phyloP scores from a whole-genome alignment of 345 rosid genomes.

The Cardamine chenopodiifolia region DNA sequence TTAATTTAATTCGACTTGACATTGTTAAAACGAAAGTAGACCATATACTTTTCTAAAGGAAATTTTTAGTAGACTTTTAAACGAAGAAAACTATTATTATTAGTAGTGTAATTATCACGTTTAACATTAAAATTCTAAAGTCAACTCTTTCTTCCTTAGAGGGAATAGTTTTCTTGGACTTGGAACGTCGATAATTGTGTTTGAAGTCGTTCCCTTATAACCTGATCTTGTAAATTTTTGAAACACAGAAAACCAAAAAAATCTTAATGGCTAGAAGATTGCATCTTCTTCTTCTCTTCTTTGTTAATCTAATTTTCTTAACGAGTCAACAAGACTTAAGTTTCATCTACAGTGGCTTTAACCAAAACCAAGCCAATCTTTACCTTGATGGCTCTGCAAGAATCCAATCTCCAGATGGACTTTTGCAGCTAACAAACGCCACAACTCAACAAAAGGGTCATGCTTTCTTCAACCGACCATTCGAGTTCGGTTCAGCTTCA shows the following conservation, averaged over 20 bases:
- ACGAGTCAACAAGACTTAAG: constrained; percentile 38
- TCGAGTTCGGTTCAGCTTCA: constrained; percentile 47
- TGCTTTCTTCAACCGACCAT: constrained; percentile 48
- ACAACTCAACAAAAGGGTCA: constrained; percentile 43
- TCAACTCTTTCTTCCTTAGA: constrained; percentile 12
- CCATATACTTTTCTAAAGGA: constrained; percentile 1
- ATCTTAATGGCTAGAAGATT: constrained; percentile 22
- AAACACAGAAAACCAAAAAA: not conserved
- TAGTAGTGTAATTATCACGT: too few relatives aligned
- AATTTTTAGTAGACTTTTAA: not conserved
- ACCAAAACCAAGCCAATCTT: constrained; percentile 35
- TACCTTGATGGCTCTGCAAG: constrained; percentile 44
- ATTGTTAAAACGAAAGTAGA: constrained; percentile 16
- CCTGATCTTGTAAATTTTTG: not conserved
- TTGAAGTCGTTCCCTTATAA: too few relatives aligned
- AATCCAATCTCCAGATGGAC: constrained; percentile 42
- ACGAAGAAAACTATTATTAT: too few relatives aligned
- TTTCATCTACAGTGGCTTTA: constrained; percentile 53
- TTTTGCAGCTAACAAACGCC: constrained; percentile 58
- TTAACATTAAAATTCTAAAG: not conserved
- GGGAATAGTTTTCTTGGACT: constrained; percentile 11
- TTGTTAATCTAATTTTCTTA: constrained; percentile 7
- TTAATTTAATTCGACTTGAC: not conserved
- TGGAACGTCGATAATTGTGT: constrained; percentile 4
- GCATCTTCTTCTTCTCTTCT: constrained; percentile 10